Evolutionary conservation across 345 rosid genomes (phyloP).

Genomic region (Nephelium lappaceum): DNA sequence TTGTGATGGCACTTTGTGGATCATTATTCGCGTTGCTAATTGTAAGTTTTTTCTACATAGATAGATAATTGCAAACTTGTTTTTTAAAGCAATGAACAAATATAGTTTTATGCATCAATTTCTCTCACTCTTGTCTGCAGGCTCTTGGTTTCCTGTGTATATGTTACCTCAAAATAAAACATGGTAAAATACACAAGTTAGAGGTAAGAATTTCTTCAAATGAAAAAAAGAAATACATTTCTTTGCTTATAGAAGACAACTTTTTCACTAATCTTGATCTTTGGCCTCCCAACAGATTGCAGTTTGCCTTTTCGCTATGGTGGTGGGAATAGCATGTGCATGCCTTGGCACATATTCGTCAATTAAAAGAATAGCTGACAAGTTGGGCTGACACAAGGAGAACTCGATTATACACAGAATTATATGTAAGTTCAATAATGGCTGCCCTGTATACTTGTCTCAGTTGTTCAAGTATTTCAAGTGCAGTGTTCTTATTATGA

Average conservation of each 20-base stretch:
- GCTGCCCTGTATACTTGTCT: no score
- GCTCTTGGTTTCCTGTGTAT: slow-evolving; percentile 70
- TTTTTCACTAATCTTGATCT: neutral
- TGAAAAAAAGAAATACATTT: neutral
- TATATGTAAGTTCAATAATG: no score
- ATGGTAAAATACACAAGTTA: slow-evolving; percentile 46
- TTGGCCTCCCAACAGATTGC: slow-evolving; percentile 45
- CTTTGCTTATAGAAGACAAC: neutral
- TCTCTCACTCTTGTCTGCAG: slow-evolving; percentile 36
- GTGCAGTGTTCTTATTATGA: no score
- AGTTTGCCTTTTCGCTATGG: slow-evolving; percentile 48
- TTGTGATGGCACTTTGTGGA: slow-evolving; percentile 69
- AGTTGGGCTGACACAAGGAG: slow-evolving; percentile 31
- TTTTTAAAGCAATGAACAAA: neutral
- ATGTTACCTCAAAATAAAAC: slow-evolving; percentile 64
- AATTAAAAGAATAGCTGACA: slow-evolving; percentile 45
- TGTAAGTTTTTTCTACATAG: slow-evolving; percentile 43
- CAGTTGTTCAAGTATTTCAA: no score
- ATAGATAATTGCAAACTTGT: neutral
- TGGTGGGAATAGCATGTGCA: slow-evolving; percentile 54
- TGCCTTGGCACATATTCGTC: slow-evolving; percentile 72
- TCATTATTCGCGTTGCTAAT: slow-evolving; percentile 73
- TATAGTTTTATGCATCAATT: neutral
- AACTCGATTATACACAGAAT: neutral
- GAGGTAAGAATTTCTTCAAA: slow-evolving; percentile 45